Base-by-base conservation (phyloP, 371 early-diverging fungal genomes). In the Dichotomocladium elegans region DNA sequence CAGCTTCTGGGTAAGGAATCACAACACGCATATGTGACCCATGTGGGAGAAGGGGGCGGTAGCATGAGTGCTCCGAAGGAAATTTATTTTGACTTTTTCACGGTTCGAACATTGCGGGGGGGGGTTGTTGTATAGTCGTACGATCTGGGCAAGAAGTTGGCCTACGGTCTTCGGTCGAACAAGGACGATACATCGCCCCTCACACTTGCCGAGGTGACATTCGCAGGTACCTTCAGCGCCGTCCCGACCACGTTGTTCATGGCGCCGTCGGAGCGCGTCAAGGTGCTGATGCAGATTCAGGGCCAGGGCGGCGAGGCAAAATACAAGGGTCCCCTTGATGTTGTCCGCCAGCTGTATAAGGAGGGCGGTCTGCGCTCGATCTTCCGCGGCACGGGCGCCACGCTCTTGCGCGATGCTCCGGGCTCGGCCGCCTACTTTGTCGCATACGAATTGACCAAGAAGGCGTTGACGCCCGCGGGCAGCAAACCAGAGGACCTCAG, bases 401-500 rank as follows among this genome's bases (percentile, higher is more conserved):
- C 98, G 4, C 76, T 98, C 26, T 75, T 93, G 55, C 85, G 98
- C 54, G 98, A 98, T 69, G 87, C 86, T 37, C 96, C 96, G 12
- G 98, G 97, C 51, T 89, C 90, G 29, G 95, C 94, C 37, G 96
- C 95, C n/a, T 98, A 95, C 94, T 96, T 86, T 89, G 94, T 90
- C 57, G 92, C 91, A 9, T 98, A 97, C 67, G 99, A 98, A 73
- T 60, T 83, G 47, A 73, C 91, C 78, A 93, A 96, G 79, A 77
- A 81, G 56, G 47, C 75, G 17, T 77, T 98, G 58, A 91, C 89
- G 53, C 90, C 87, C 56, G 80, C 58, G 24, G 86, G 85, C 52
- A 63, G 85, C 48, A 75, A 80, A 44, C 88, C 90, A 53, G 82
- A 83, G 50, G 81, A 89, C 37, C 69, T 88, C 57, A 85, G 80